Evolutionary conservation across 805 yeast species (phyloP).

Genomic region (Middelhovenomyces tepae): DNA sequence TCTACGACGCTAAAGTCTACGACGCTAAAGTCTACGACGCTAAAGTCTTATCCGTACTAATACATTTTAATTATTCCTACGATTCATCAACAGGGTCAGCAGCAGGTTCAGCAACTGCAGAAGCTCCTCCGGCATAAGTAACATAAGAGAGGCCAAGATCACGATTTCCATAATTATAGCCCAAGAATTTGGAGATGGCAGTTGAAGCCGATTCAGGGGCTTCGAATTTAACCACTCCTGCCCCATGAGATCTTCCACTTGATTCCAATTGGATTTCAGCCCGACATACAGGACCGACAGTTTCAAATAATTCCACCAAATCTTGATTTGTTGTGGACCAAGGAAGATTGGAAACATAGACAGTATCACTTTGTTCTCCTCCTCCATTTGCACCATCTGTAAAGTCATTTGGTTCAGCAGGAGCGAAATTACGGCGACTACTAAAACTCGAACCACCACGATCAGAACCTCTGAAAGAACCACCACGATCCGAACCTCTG

Average conservation of each 20-base stretch:
- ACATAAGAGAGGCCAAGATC: slow-evolving; percentile 64
- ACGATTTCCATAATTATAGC: slow-evolving; percentile 80
- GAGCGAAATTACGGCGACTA: slow-evolving; percentile 8
- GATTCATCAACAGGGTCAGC: neutral
- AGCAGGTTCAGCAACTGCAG: neutral
- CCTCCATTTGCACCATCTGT: slow-evolving; percentile 56
- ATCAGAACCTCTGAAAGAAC: slow-evolving; percentile 10
- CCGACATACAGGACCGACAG: slow-evolving; percentile 62
- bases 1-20: neutral
- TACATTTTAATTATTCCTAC: neutral
- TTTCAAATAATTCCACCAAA: slow-evolving; percentile 74
- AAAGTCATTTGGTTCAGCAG: slow-evolving; percentile 36
- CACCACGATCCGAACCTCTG: slow-evolving; percentile 4
- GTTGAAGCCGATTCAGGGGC: slow-evolving; percentile 57
- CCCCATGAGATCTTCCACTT: slow-evolving; percentile 65
- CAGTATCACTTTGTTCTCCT: slow-evolving; percentile 51
- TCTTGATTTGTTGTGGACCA: slow-evolving; percentile 83
- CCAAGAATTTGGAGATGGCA: slow-evolving; percentile 67
- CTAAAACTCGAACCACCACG: slow-evolving; percentile 6
- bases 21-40: slow-evolving; percentile 1
- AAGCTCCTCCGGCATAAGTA: slow-evolving; percentile 19
- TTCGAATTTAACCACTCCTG: slow-evolving; percentile 76
- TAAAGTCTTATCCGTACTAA: neutral
- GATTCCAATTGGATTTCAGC: slow-evolving; percentile 67
- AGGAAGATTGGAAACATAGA: slow-evolving; percentile 75